Evolutionary conservation across 805 yeast species (phyloP).

Genomic region (Metschnikowia anglica): DNA sequence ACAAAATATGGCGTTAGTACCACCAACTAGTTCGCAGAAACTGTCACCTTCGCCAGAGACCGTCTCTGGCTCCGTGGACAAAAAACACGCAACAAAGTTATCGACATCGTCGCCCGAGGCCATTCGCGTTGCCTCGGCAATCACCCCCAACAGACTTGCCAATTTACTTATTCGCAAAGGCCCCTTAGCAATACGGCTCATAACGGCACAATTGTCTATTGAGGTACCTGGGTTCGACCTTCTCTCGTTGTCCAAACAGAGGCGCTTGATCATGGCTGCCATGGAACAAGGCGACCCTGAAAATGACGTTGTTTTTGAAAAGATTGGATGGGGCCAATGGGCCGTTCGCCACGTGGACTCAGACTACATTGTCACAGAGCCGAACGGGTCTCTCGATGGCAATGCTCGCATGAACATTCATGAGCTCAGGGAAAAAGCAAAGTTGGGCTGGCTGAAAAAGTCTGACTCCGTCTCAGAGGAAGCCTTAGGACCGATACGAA

Average conservation of each 20-base stretch:
- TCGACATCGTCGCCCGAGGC: slow-evolving; percentile 87
- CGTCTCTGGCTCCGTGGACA: slow-evolving; percentile 4
- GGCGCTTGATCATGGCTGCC: slow-evolving; percentile 86
- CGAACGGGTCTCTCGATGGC: slow-evolving; percentile 19
- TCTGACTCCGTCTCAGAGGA: slow-evolving; percentile 18
- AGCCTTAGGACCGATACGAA: slow-evolving; percentile 20
- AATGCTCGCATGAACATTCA: slow-evolving; percentile 31
- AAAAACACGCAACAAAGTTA: slow-evolving; percentile 26
- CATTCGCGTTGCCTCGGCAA: slow-evolving; percentile 79
- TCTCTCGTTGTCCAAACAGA: slow-evolving; percentile 80
- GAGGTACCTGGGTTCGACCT: slow-evolving; percentile 80
- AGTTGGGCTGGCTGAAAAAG: slow-evolving; percentile 44
- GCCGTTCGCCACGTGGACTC: slow-evolving; percentile 60
- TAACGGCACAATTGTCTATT: slow-evolving; percentile 71
- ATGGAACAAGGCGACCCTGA: slow-evolving; percentile 68
- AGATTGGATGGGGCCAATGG: slow-evolving; percentile 99
- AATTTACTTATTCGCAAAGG: slow-evolving; percentile 68
- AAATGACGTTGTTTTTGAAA: slow-evolving; percentile 74
- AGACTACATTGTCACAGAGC: slow-evolving; percentile 44
- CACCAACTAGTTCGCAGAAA: slow-evolving; percentile 1
- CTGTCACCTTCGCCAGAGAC: slow-evolving; percentile 13
- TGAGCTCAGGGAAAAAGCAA: slow-evolving; percentile 36
- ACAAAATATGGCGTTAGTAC: background rate
- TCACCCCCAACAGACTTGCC: slow-evolving; percentile 77
- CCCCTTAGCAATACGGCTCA: slow-evolving; percentile 86